A percentile compares a stretch with the other conserved stretches of the same genome.
Evolutionary conservation across 495 filamentous ascomycete genomes (phyloP).

Genomic region (Trichoderma orchidacearum): DNA sequence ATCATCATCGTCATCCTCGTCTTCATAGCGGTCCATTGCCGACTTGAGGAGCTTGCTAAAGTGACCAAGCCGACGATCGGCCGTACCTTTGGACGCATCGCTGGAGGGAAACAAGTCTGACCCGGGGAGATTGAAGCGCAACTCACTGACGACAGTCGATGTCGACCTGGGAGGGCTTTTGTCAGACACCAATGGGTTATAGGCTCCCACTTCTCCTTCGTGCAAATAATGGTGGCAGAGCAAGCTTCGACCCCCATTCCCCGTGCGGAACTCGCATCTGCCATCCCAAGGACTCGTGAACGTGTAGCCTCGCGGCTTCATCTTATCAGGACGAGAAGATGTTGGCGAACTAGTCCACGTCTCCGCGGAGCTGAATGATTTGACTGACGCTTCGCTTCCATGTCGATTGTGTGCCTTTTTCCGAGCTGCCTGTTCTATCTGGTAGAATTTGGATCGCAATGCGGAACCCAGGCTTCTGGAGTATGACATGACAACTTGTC

Average conservation of each 20-base stretch:
- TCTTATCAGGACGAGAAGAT: conserved; percentile 25
- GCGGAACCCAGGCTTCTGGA: conserved; percentile 25
- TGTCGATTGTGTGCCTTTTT: conserved; percentile 13
- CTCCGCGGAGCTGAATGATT: conserved; percentile 17
- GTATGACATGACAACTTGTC: conserved; percentile 37
- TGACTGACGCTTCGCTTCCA: conserved; percentile 20
- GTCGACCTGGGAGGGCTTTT: conserved; percentile 2
- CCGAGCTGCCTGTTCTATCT: neutral
- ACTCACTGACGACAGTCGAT: conserved; percentile 56
- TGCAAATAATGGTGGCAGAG: conserved; percentile 63
- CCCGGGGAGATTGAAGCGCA: conserved; percentile 75
- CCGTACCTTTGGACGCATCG: conserved; percentile 10
- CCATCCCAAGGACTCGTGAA: conserved; percentile 82
- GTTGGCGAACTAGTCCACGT: conserved; percentile 9
- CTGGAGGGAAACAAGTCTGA: conserved; percentile 14
- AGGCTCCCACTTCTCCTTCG: conserved; percentile 16
- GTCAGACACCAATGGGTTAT: conserved; percentile 18
- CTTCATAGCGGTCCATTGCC: neutral
- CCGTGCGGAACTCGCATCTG: conserved; percentile 67
- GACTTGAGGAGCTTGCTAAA: conserved; percentile 17
- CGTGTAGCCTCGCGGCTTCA: conserved; percentile 38
- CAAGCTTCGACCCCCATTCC: conserved; percentile 56
- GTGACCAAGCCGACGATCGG: conserved; percentile 13
- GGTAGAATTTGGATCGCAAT: conserved; percentile 23
- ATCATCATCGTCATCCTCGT: conserved; percentile 18